Percentiles rank a stretch among this genome's conserved stretches.
These are phyloP conservation scores for Raphanus raphanistrum DNA, from an alignment of 345 rosid genomes.

Conservation along the genomic window DNA sequence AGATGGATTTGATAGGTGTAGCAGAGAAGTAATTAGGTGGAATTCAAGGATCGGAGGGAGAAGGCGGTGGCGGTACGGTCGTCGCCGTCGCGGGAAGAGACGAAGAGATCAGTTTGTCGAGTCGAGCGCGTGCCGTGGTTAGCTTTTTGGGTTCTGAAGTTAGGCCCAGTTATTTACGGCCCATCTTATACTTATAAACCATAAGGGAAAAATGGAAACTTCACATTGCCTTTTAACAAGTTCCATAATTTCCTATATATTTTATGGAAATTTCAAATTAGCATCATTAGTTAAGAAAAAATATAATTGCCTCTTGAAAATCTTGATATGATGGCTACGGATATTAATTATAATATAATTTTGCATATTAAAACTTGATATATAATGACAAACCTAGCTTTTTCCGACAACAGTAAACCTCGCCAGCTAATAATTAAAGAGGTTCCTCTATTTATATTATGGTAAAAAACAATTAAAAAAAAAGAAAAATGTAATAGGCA, in stretches of 20 bases:
- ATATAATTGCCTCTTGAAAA: no score
- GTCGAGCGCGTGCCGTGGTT: neutral
- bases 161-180: slow-evolving; percentile 12
- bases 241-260: no score
- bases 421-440: neutral
- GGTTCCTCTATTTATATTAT: neutral
- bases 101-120: slow-evolving; percentile 4
- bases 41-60: slow-evolving; percentile 26
- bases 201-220: neutral
- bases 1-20: slow-evolving; percentile 14
- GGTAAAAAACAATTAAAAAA: no score
- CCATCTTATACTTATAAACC: slow-evolving; percentile 11
- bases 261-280: no score
- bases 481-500: neutral
- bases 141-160: slow-evolving; percentile 1
- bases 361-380: neutral
- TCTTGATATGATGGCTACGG: neutral
- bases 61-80: slow-evolving; percentile 25
- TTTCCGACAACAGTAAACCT: neutral
- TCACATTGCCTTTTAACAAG: neutral
- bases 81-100: slow-evolving; percentile 31
- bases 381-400: neutral
- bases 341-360: neutral
- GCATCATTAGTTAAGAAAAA: no score
- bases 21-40: neutral